phyloP scores from a whole-genome alignment of 352 stramenopile species.

The Pythium oligandrum region DNA sequence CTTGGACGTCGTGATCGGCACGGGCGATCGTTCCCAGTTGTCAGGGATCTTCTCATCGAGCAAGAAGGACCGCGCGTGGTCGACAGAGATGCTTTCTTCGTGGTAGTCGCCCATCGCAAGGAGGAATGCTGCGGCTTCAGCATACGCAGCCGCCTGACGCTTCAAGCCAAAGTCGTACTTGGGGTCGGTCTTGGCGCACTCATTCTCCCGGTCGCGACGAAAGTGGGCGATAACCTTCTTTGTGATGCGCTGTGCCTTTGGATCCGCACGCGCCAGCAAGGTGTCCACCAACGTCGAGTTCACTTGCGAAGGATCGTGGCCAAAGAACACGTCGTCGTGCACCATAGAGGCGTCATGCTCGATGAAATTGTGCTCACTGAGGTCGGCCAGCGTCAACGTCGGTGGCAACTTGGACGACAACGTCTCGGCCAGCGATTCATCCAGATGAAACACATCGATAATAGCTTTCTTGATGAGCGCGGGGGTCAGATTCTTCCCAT shows the following conservation, averaged over 20 bases:
- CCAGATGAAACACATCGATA: conserved; percentile 46
- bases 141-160: conserved; percentile 30
- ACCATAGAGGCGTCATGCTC: conserved; percentile 73
- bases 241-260: conserved; percentile 21
- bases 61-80: conserved; percentile 39
- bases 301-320: conserved; percentile 32
- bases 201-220: conserved; percentile 34
- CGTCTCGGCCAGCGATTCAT: conserved; percentile 25
- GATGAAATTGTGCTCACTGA: conserved; percentile 54
- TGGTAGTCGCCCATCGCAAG: conserved; percentile 40
- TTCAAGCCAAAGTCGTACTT: conserved; percentile 39
- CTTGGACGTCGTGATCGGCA: conserved; percentile 25
- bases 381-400: conserved; percentile 44
- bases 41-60: conserved; percentile 42
- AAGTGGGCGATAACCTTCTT: conserved; percentile 35
- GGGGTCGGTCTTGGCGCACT: conserved; percentile 35
- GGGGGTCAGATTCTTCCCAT: conserved; percentile 48
- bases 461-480: conserved; percentile 31
- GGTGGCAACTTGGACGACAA: conserved; percentile 27
- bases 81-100: conserved; percentile 31
- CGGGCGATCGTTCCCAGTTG: conserved; percentile 30
- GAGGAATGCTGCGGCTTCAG: conserved; percentile 40
- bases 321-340: conserved; percentile 46
- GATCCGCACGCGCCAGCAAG: conserved; percentile 28
- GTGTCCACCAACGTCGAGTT: conserved; percentile 38